Evolutionary conservation across 1,139 yeast species (phyloP).

Genomic region (Nakaseomyces delphensis): DNA sequence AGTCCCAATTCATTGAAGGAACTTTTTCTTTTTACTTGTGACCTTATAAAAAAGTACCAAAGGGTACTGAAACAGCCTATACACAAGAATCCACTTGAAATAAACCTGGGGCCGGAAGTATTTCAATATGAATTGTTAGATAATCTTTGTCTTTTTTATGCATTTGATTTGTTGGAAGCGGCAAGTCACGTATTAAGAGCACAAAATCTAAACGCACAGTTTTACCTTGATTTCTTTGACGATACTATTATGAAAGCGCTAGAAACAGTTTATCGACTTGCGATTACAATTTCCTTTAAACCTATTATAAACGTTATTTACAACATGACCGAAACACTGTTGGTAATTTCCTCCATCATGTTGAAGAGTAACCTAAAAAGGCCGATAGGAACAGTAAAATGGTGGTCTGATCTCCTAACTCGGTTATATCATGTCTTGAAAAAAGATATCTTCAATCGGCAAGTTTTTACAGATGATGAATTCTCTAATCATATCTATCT

Average conservation of each 20-base stretch:
- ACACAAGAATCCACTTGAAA: constrained; percentile 15
- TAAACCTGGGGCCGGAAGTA: constrained; percentile 20
- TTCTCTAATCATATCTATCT: constrained; percentile 11
- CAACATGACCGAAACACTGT: constrained; percentile 22
- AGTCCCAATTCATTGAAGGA: constrained; percentile 31
- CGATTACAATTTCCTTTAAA: constrained; percentile 28
- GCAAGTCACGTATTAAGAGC: constrained; percentile 21
- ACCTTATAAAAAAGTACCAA: constrained; percentile 23
- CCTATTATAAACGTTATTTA: constrained; percentile 25
- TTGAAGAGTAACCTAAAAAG: constrained; percentile 1
- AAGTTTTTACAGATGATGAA: constrained; percentile 11
- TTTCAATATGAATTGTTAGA: constrained; percentile 38
- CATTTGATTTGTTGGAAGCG: constrained; percentile 49
- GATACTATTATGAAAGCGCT: constrained; percentile 15
- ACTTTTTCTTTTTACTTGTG: constrained; percentile 20
- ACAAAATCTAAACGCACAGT: constrained; percentile 15
- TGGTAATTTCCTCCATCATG: constrained; percentile 18
- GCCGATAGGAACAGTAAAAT: constrained; percentile 13
- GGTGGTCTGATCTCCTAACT: constrained; percentile 26
- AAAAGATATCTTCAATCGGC: constrained; percentile 16
- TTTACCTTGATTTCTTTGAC: constrained; percentile 18
- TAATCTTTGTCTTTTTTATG: constrained; percentile 40
- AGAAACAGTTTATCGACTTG: constrained; percentile 20
- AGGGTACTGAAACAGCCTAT: constrained; percentile 24
- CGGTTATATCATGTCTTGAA: constrained; percentile 20